phyloP scores from a whole-genome alignment of 2,329 filamentous ascomycete genomes.

The Apiospora saccharicola region DNA sequence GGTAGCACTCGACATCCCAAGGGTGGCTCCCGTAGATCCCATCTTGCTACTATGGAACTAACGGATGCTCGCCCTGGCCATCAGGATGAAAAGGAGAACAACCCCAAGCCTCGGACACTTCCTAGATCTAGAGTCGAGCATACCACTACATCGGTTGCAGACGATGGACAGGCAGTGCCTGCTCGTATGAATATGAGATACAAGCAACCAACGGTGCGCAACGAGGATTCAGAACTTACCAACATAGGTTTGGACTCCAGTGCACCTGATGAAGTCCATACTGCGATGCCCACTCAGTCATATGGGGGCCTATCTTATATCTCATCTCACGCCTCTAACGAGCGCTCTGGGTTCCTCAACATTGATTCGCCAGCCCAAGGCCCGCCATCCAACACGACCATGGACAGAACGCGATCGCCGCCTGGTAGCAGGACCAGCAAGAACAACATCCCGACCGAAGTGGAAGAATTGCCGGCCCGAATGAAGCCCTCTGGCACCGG shows the following conservation, averaged over 20 bases:
- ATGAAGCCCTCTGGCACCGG: background rate
- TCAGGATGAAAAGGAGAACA: background rate
- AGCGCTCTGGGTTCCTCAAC: background rate
- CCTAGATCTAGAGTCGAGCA: background rate
- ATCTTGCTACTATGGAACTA: background rate
- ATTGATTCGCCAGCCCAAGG: background rate
- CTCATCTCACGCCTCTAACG: background rate
- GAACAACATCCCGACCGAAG: background rate
- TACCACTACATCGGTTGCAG: background rate
- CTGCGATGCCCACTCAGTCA: background rate
- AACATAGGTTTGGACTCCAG: background rate
- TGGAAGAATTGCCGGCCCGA: background rate
- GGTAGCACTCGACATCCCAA: too few species aligned
- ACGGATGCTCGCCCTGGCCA: background rate
- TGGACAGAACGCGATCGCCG: background rate
- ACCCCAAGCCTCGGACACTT: background rate
- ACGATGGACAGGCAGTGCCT: background rate
- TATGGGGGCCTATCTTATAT: background rate
- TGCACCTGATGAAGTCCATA: background rate
- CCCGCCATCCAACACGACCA: background rate
- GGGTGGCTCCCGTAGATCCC: background rate
- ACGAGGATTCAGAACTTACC: conserved; percentile 17
- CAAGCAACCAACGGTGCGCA: conserved; percentile 22
- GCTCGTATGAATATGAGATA: background rate
- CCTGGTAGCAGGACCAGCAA: background rate